Percentiles rank a stretch among this genome's conserved stretches.
Conservation (phyloP, 208 protist genomes). For the Acanthamoeba lenticulata region DNA sequence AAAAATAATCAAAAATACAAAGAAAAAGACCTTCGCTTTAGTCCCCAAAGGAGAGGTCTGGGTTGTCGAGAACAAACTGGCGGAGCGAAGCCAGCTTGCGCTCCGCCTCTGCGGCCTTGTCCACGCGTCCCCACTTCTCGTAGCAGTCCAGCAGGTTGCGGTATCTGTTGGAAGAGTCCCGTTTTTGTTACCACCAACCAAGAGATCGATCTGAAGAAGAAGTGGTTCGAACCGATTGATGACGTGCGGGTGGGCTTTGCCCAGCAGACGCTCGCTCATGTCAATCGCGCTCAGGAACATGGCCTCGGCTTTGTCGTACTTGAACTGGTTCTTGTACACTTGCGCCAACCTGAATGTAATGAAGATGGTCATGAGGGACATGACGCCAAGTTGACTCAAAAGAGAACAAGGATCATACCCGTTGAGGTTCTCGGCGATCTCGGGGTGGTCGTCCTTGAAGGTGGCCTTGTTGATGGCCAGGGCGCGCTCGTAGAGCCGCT, state of each 20-base stretch:
- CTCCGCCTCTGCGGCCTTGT: not conserved
- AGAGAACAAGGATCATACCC: not conserved
- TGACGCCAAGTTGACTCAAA: no score
- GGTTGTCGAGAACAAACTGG: not conserved
- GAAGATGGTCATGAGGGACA: no score
- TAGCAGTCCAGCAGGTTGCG: conserved; percentile 5
- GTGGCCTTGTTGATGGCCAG: conserved; percentile 51
- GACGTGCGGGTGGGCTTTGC: conserved; percentile 2
- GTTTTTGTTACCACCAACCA: no score
- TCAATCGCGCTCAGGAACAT: conserved; percentile 37
- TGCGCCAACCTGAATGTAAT: conserved; percentile 61
- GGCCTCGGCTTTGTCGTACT: conserved; percentile 52
- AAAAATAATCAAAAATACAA: no score
- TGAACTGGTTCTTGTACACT: conserved; percentile 66
- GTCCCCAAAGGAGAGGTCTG: not conserved
- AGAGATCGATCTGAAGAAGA: not conserved
- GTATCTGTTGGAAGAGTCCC: not conserved
- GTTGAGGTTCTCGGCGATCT: conserved; percentile 63
- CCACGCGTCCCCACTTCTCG: conserved; percentile 49
- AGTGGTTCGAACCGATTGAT: not conserved
- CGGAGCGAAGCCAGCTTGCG: not conserved
- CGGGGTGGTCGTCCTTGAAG: conserved; percentile 58
- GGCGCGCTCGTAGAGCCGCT: conserved; percentile 33
- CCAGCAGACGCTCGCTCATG: conserved; percentile 37
- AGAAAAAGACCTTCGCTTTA: no score